Evolutionary conservation across 1,284 basidiomycete genomes (phyloP), one percentile per base, ranked within the genome.

Genomic region (Vanrija sp.): DNA sequence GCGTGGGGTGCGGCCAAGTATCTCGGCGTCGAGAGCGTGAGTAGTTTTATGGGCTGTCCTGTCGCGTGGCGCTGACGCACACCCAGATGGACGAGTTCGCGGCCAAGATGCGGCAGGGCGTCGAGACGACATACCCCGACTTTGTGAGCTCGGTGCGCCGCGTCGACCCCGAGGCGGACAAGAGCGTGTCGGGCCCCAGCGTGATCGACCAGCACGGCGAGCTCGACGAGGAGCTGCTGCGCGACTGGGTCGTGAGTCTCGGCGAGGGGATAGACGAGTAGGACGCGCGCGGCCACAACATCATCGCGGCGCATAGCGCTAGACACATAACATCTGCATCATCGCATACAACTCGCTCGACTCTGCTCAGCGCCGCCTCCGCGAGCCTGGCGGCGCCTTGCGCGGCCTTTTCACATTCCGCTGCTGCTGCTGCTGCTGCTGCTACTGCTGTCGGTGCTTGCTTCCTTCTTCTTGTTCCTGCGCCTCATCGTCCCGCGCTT

Each of bases 21-120:
- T 10, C 49, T 75, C 26, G 73, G 71, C n/a, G 71, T 73, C 3
- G 51, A 57, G 21, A 64, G 64, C 52, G 71, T 73, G 47, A 61
- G 72, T 69, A n/a, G n/a, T n/a, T n/a, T n/a, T n/a, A n/a, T n/a
- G n/a, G n/a, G n/a, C n/a, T n/a, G n/a, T n/a, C n/a, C n/a, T n/a
- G n/a, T n/a, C n/a, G n/a, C n/a, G 18, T n/a, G 18, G 10, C 15
- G 38, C 8, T 14, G 16, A 46, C 43, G 15, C 43, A 26, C 3
- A 12, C 45, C n/a, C 56, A 73, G 71, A 69, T 71, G 66, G 55
- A 60, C 23, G 68, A 68, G 44, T 70, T 74, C 50, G 52, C 64
- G 5, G 25, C 52, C 14, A 63, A 61, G 40, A 68, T 72, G 65
- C 51, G 67, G 21, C 66, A 67, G 29, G 55, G 51, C 9, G 55